phyloP scores from a whole-genome alignment of 768 basidiomycete genomes.

The Hygrophoropsis aurantiaca region DNA sequence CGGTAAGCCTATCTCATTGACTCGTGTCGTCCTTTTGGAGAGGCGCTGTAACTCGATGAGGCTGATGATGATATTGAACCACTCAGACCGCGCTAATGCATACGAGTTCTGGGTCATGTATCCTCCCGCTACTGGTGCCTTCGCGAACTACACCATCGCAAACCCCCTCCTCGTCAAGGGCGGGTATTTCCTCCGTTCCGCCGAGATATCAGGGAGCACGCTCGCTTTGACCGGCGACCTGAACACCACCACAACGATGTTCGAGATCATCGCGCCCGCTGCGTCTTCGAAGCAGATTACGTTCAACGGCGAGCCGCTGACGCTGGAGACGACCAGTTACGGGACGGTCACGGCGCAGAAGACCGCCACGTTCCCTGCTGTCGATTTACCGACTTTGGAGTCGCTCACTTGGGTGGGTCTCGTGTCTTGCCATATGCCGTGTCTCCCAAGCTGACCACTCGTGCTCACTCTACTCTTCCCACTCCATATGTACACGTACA shows the following conservation, averaged over 20 bases:
- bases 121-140: slow-evolving; percentile 34
- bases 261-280: slow-evolving; percentile 48
- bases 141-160: slow-evolving; percentile 34
- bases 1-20: slow-evolving; percentile 34
- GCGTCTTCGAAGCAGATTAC: slow-evolving; percentile 38
- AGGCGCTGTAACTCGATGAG: too few species aligned
- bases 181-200: slow-evolving; percentile 47
- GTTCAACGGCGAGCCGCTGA: slow-evolving; percentile 41
- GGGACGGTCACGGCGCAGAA: slow-evolving; percentile 39
- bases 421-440: background rate
- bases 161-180: slow-evolving; percentile 49
- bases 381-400: slow-evolving; percentile 37
- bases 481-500: too few species aligned
- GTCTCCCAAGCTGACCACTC: too few species aligned
- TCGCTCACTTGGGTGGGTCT: background rate
- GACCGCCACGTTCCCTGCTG: slow-evolving; percentile 31
- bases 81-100: slow-evolving; percentile 48
- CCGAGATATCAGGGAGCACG: slow-evolving; percentile 32
- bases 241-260: slow-evolving; percentile 36
- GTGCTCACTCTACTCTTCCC: too few species aligned
- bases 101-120: slow-evolving; percentile 54
- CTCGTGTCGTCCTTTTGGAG: background rate
- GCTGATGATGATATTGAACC: too few species aligned
- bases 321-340: slow-evolving; percentile 37
- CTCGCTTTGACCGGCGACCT: slow-evolving; percentile 46